Evolutionary conservation across 495 filamentous ascomycete species (phyloP), one percentile per base, ranked within the genome.

Genomic region (Clavariopsis aquatica): DNA sequence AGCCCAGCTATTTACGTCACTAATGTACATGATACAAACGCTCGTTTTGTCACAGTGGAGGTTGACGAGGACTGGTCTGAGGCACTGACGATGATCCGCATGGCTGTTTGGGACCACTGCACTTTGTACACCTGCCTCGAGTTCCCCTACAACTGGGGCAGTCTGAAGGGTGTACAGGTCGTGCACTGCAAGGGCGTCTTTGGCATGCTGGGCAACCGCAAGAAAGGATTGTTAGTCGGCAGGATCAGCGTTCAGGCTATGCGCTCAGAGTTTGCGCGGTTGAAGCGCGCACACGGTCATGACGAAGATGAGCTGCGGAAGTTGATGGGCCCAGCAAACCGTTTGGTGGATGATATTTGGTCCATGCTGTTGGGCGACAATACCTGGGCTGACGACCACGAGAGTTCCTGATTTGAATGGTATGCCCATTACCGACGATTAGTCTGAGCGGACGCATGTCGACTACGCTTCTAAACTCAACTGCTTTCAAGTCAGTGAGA

Each of bases 151-250:
- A 52, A 63, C 23, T 53, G 52, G 49, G 41, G 23, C 3, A 59
- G 49, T 4, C 20, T 54, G 45, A 27, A 20, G 28, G 52, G 59
- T 6, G 36, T 47, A 52, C 45, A 55, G 53, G 58, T 62, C 55
- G 34, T 71, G 24, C 69, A 65, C 2, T 71, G 69, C 52, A 22
- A 62, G 49, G 17, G 52, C 3, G 56, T 71, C 22, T 71, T 65
- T 61, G 60, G 47, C 0, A 29, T 15, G 24, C 36, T 20, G 19
- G 69, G 65, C 22, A 47, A 45, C 31, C 31, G 60, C 36, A 26
- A 66, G 6, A 26, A 20, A 17, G 63, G 46, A 6, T 43, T 55
- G 13, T 17, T 60, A 13, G 58, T 70, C 8, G 62, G 52, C 4
- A 57, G 62, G 53, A 17, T 38, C 26, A 34, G 36, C 31, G 36